phyloP scores from a whole-genome alignment of 345 rosid species.

The Moringa oleifera region DNA sequence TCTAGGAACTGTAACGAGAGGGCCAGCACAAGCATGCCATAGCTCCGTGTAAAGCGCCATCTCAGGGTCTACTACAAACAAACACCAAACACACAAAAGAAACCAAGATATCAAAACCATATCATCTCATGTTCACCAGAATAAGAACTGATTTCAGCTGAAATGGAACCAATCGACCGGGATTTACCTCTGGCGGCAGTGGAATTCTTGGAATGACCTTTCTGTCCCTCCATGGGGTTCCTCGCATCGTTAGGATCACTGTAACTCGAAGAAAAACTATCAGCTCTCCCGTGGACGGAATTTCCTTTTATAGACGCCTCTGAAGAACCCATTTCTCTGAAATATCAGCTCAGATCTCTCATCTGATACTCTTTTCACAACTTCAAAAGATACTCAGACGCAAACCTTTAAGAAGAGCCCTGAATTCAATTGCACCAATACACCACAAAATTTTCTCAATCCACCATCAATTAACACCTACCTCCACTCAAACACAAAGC shows the following conservation, averaged over 20 bases:
- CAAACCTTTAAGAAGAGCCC: slow-evolving; percentile 6
- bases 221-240: slow-evolving; percentile 34
- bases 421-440: not conserved
- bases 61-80: slow-evolving; percentile 40
- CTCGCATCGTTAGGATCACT: slow-evolving; percentile 25
- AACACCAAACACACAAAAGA: slow-evolving; percentile 2
- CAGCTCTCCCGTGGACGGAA: slow-evolving; percentile 32
- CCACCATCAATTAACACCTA: not conserved
- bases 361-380: slow-evolving; percentile 16
- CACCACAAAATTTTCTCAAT: slow-evolving; percentile 5
- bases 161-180: not conserved
- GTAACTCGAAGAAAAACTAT: slow-evolving; percentile 32
- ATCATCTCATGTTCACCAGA: slow-evolving; percentile 6
- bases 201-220: slow-evolving; percentile 24
- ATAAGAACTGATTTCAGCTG: not conserved
- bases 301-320: slow-evolving; percentile 36
- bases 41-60: slow-evolving; percentile 69
- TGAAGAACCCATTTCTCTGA: slow-evolving; percentile 32
- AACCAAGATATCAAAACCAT: not conserved
- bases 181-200: slow-evolving; percentile 13
- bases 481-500: not conserved
- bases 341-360: slow-evolving; percentile 50
- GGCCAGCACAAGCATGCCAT: slow-evolving; percentile 98
- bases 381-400: slow-evolving; percentile 4
- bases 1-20: slow-evolving; percentile 70